phyloP scores from a whole-genome alignment of 2,329 filamentous ascomycete genomes.

The Didymella segeticola region DNA sequence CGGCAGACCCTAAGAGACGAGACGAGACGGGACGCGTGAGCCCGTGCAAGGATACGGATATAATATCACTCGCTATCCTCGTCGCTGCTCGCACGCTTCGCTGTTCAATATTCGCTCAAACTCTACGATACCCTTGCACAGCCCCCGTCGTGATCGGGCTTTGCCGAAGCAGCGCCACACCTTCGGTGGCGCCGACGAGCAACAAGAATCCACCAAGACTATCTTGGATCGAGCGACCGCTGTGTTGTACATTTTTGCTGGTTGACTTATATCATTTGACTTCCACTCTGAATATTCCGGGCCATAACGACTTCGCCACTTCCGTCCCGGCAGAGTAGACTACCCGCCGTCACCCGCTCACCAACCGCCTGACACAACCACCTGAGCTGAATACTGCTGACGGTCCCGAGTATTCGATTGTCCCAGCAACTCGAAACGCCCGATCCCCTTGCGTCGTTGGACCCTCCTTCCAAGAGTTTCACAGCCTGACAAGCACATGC shows the following conservation, averaged over 20 bases:
- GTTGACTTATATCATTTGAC: slow-evolving; percentile 41
- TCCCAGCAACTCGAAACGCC: slow-evolving; percentile 27
- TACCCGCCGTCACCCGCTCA: slow-evolving; percentile 32
- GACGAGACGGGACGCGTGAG: slow-evolving; percentile 36
- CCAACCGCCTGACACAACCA: slow-evolving; percentile 32
- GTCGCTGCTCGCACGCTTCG: slow-evolving; percentile 33
- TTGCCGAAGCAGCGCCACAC: slow-evolving; percentile 41
- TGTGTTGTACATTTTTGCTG: slow-evolving; percentile 35
- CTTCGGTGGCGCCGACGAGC: slow-evolving; percentile 40
- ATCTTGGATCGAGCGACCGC: slow-evolving; percentile 32
- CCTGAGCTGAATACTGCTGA: slow-evolving; percentile 47
- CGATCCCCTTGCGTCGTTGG: slow-evolving; percentile 28
- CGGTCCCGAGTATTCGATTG: slow-evolving; percentile 28
- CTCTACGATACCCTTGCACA: slow-evolving; percentile 37
- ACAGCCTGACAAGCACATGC: slow-evolving; percentile 42
- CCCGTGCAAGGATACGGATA: slow-evolving; percentile 29
- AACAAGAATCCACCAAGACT: slow-evolving; percentile 40
- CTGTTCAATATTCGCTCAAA: slow-evolving; percentile 32
- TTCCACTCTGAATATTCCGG: slow-evolving; percentile 37
- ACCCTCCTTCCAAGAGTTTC: slow-evolving; percentile 25
- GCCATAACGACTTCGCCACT: slow-evolving; percentile 41
- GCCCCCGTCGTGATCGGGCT: slow-evolving; percentile 38
- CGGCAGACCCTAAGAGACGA: slow-evolving; percentile 33
- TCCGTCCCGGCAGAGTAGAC: slow-evolving; percentile 37
- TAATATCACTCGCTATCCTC: slow-evolving; percentile 35